Conservation (phyloP, 805 yeast species). For the Wickerhamiella lipophila region DNA sequence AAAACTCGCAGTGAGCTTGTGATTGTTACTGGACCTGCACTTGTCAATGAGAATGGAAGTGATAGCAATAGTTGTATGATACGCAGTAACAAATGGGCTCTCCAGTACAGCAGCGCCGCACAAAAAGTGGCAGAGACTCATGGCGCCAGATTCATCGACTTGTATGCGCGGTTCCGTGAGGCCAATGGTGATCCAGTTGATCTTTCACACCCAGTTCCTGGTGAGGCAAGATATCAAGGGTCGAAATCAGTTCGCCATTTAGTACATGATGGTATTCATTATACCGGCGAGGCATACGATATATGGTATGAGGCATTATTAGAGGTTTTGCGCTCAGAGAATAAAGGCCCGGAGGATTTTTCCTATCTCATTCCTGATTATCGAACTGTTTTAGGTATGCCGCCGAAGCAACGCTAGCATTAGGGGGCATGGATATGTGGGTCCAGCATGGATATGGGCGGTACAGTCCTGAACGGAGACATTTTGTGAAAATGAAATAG, state of each 20-base stretch:
- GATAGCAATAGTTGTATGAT: conserved; percentile 30
- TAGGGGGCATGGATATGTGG: no score
- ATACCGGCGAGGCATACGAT: conserved; percentile 40
- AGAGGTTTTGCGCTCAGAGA: conserved; percentile 11
- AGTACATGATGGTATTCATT: conserved; percentile 49
- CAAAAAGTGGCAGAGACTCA: conserved; percentile 34
- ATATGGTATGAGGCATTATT: conserved; percentile 37
- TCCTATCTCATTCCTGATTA: conserved; percentile 3
- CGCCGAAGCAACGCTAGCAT: neutral
- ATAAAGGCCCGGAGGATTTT: conserved; percentile 6
- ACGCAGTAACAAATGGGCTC: conserved; percentile 37
- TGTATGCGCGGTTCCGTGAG: conserved; percentile 36
- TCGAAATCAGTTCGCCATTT: conserved; percentile 20
- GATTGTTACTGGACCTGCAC: conserved; percentile 51
- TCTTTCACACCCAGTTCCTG: conserved; percentile 18
- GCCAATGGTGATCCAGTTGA: conserved; percentile 33
- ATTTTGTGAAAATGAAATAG: no score
- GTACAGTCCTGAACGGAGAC: no score
- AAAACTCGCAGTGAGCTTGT: conserved; percentile 35
- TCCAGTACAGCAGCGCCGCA: conserved; percentile 41
- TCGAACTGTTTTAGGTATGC: neutral
- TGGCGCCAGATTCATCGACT: conserved; percentile 46
- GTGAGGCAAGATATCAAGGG: conserved; percentile 11
- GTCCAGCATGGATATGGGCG: no score
- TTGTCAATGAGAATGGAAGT: conserved; percentile 30